These are phyloP conservation scores for Cryptococcus depauperatus DNA, from an alignment of 1,284 basidiomycete species.

Conservation along the genomic window DNA sequence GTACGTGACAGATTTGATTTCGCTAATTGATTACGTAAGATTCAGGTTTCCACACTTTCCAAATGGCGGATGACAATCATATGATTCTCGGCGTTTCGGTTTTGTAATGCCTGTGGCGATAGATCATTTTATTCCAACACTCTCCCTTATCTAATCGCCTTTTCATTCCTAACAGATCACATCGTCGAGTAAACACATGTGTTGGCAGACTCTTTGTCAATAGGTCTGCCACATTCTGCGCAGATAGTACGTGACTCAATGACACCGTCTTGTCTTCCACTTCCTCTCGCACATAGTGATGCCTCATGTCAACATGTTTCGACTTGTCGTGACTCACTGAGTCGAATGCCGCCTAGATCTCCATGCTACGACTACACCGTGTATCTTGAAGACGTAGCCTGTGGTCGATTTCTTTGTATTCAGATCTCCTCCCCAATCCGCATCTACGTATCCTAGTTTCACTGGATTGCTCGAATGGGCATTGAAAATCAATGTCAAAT, in stretches of 20 bases:
- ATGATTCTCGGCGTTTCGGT: too few relatives aligned
- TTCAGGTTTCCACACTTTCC: too few relatives aligned
- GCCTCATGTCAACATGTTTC: slow-evolving; percentile 47
- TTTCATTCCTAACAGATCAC: background rate
- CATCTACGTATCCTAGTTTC: slow-evolving; percentile 10
- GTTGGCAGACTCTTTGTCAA: slow-evolving; percentile 6
- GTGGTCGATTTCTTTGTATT: slow-evolving; percentile 24
- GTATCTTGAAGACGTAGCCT: slow-evolving; percentile 21
- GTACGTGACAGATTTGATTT: too few relatives aligned
- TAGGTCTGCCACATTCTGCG: slow-evolving; percentile 10
- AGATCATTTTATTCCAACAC: background rate
- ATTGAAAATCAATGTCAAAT: slow-evolving; percentile 16
- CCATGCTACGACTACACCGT: slow-evolving; percentile 19
- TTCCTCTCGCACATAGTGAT: slow-evolving; percentile 45
- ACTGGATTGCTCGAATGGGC: slow-evolving; percentile 10
- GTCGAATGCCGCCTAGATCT: slow-evolving; percentile 20
- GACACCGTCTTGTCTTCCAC: slow-evolving; percentile 5
- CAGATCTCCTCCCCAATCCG: slow-evolving; percentile 1
- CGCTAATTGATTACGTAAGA: too few relatives aligned
- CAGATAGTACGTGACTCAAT: slow-evolving; percentile 4
- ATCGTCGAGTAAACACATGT: background rate
- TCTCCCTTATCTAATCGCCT: background rate
- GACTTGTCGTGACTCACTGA: slow-evolving; percentile 32
- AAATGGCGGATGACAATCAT: too few relatives aligned
- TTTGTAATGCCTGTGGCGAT: too few relatives aligned